These are phyloP conservation scores for Brassica hybrid DNA, from an alignment of 441 rosid genomes.

Conservation along the genomic window DNA sequence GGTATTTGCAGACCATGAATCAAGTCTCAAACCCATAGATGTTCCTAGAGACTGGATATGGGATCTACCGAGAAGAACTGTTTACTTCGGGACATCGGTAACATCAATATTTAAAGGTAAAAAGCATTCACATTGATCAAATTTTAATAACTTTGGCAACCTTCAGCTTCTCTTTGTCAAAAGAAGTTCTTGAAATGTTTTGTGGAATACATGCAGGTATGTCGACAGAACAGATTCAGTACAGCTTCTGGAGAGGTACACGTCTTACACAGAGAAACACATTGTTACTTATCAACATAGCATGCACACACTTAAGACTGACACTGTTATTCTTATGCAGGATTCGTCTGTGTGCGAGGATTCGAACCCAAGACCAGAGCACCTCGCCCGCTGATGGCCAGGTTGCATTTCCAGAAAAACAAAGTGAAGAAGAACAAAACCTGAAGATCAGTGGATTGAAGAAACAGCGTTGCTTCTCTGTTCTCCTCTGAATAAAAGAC, in stretches of 20 bases:
- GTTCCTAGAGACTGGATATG: constrained; percentile 88
- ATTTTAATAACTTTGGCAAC: constrained; percentile 2
- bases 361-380: constrained; percentile 78
- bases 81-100: constrained; percentile 96
- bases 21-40: constrained; percentile 78
- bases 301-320: background rate
- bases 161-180: constrained; percentile 12
- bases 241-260: constrained; percentile 96
- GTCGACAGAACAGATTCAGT: constrained; percentile 76
- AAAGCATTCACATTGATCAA: constrained; percentile 31
- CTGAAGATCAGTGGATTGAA: background rate
- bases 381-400: constrained; percentile 80
- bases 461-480: constrained; percentile 12
- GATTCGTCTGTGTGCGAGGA: constrained; percentile 96
- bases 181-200: constrained; percentile 23
- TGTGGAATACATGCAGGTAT: constrained; percentile 60
- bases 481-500: constrained; percentile 30
- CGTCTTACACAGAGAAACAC: background rate
- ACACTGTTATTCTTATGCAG: constrained; percentile 48
- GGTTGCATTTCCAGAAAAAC: constrained; percentile 68
- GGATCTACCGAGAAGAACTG: constrained; percentile 81
- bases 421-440: constrained; percentile 46
- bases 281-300: constrained; percentile 9
- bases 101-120: constrained; percentile 91
- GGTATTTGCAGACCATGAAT: constrained; percentile 92